Evolutionary conservation across 768 basidiomycete genomes (phyloP).

Genomic region (Psilocybe tampanensis): DNA sequence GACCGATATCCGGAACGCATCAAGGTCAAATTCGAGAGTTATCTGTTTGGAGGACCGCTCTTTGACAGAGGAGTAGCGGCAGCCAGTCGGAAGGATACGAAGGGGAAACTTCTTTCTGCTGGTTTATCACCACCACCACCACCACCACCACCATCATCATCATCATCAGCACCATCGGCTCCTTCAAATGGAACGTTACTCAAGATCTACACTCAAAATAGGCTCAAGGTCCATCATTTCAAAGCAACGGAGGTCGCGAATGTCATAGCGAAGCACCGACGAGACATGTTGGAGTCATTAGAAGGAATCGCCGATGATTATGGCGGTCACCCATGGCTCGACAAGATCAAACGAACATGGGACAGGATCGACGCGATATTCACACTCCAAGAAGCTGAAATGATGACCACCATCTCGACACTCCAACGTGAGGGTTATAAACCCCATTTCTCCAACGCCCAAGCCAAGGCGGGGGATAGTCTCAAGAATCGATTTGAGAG

Average conservation of each 20-base stretch:
- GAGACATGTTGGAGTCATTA: conserved; percentile 9
- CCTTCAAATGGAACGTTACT: conserved; percentile 14
- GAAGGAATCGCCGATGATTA: conserved; percentile 25
- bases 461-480: conserved; percentile 1
- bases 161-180: neutral
- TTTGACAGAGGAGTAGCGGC: neutral
- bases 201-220: conserved; percentile 9
- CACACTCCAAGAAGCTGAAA: conserved; percentile 21
- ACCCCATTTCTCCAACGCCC: conserved; percentile 2
- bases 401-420: conserved; percentile 8
- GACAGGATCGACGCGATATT: conserved; percentile 23
- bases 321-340: conserved; percentile 23
- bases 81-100: too few relatives aligned
- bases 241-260: conserved; percentile 5
- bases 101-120: too few relatives aligned
- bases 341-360: conserved; percentile 16
- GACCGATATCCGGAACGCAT: conserved; percentile 24
- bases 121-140: too few relatives aligned
- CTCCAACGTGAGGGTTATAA: conserved; percentile 19
- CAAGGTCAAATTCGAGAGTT: conserved; percentile 28
- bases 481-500: conserved; percentile 16
- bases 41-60: conserved; percentile 10
- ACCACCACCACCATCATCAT: neutral
- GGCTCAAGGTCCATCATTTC: conserved; percentile 16
- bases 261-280: conserved; percentile 6